Evolutionary conservation across 257 asterid species (phyloP), one percentile per base, ranked within the genome.

Genomic region (Leptodermis oblonga): DNA sequence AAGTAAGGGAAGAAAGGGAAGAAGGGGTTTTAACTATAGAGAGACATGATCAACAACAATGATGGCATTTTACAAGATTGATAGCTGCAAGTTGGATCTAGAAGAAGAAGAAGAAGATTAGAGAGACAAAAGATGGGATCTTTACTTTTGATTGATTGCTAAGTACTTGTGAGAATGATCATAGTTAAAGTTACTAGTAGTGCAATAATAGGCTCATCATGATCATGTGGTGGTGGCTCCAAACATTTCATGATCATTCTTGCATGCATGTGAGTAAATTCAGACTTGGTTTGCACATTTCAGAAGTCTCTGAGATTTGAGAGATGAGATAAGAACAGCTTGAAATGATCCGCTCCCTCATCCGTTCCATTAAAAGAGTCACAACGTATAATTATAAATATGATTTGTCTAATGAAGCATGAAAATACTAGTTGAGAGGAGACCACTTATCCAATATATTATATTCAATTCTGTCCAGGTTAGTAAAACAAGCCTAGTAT

Each of bases 241-340:
- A 17, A 45, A 15, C 37, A 20, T 49, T 65, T 14, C 12, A 2
- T 52, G 59, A 11, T 30, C 8, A 15, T 39, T 41, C 33, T 54
- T 25, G n/a, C n/a, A n/a, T 3, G 36, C 45, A 30, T 46, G 41
- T n/a, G 56, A 48, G n/a, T n/a, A n/a, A 30, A 31, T 67, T 31
- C 71, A 67, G 58, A 26, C 17, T 46, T 46, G 31, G 12, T 46
- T 46, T 66, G 58, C 58, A 46, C 9, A 34, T 28, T 65, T 30
- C 48, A 6, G 11, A 42, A 42, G 48, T 15, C 63, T 58, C 41
- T 28, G 46, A 58, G 46, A 61, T 34, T 61, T 61, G 66, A 61
- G 66, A 48, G 60, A 34, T 67, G 51, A 67, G 71, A 33, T 48
- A 34, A 51, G 48, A 49, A 49, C 23, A 33, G 59, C 59, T n/a